These are phyloP conservation scores for Phytophthora sp. DNA, from an alignment of 352 stramenopile species.

Conservation along the genomic window DNA sequence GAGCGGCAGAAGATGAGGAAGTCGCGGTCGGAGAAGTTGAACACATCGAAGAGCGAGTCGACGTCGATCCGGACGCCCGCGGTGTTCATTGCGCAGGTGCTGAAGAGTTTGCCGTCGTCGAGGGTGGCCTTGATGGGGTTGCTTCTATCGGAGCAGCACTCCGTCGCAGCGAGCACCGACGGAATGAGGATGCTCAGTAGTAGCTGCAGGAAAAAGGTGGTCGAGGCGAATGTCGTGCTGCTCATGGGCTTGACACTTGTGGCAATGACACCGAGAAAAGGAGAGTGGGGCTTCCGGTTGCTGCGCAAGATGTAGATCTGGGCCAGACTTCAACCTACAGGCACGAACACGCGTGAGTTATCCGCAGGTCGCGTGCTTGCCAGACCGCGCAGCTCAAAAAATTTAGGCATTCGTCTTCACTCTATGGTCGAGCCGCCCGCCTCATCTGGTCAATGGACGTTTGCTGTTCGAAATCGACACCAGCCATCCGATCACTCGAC, in stretches of 20 bases:
- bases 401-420: too few relatives aligned
- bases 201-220: background rate
- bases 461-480: too few relatives aligned
- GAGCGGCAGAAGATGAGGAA: slow-evolving; percentile 30
- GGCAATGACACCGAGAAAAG: slow-evolving; percentile 3
- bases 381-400: too few relatives aligned
- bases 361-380: too few relatives aligned
- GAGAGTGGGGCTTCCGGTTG: too few relatives aligned
- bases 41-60: slow-evolving; percentile 19
- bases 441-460: too few relatives aligned
- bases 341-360: too few relatives aligned
- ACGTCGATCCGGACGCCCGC: background rate
- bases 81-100: slow-evolving; percentile 4
- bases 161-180: background rate
- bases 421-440: too few relatives aligned
- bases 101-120: slow-evolving; percentile 22
- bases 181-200: background rate
- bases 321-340: too few relatives aligned
- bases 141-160: slow-evolving; percentile 5
- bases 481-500: too few relatives aligned
- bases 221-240: background rate
- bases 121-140: slow-evolving; percentile 15
- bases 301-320: too few relatives aligned
- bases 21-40: slow-evolving; percentile 15
- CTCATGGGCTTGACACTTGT: background rate